A percentile compares a stretch with the other conserved stretches of the same genome.
Evolutionary conservation across 23 red algal species (phyloP).

Genomic region (Gracilaria domingensis): DNA sequence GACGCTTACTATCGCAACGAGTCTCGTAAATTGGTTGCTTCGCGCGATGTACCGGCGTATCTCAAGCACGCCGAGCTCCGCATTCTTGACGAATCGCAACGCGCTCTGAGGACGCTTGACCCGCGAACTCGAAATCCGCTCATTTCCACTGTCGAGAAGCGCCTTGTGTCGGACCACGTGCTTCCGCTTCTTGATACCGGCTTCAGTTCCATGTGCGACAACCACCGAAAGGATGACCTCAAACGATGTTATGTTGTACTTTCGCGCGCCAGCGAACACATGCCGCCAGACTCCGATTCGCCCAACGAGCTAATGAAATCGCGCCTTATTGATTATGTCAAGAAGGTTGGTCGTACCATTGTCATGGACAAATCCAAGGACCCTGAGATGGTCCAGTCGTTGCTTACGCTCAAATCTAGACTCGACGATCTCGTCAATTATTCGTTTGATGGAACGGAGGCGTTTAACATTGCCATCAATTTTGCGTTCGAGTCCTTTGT

Average conservation of each 20-base stretch:
- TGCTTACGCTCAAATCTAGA: slow-evolving; percentile 75
- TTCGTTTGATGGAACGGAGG: slow-evolving; percentile 79
- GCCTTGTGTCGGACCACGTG: slow-evolving; percentile 69
- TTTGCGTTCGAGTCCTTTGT: slow-evolving; percentile 94
- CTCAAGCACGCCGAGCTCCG: slow-evolving; percentile 83
- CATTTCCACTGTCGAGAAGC: slow-evolving; percentile 76
- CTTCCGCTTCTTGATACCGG: slow-evolving; percentile 74
- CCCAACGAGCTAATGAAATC: slow-evolving; percentile 73
- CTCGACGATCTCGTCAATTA: slow-evolving; percentile 72
- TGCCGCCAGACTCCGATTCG: slow-evolving; percentile 37
- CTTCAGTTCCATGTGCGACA: slow-evolving; percentile 87
- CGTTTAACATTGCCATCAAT: slow-evolving; percentile 70
- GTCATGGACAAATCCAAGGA: slow-evolving; percentile 85
- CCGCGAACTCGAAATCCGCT: slow-evolving; percentile 70
- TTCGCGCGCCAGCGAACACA: slow-evolving; percentile 65
- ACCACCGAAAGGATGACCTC: slow-evolving; percentile 75
- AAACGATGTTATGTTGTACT: slow-evolving; percentile 71
- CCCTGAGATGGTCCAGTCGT: slow-evolving; percentile 82
- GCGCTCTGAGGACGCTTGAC: slow-evolving; percentile 61
- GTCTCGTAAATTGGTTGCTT: slow-evolving; percentile 35
- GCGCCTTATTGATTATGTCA: slow-evolving; percentile 75
- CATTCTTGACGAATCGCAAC: slow-evolving; percentile 67
- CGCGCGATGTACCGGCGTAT: slow-evolving; percentile 67
- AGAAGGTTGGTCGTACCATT: slow-evolving; percentile 76
- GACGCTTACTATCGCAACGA: slow-evolving; percentile 80